Evolutionary conservation across 768 basidiomycete genomes (phyloP), one percentile per base, ranked within the genome.

Genomic region (Russula foetens): DNA sequence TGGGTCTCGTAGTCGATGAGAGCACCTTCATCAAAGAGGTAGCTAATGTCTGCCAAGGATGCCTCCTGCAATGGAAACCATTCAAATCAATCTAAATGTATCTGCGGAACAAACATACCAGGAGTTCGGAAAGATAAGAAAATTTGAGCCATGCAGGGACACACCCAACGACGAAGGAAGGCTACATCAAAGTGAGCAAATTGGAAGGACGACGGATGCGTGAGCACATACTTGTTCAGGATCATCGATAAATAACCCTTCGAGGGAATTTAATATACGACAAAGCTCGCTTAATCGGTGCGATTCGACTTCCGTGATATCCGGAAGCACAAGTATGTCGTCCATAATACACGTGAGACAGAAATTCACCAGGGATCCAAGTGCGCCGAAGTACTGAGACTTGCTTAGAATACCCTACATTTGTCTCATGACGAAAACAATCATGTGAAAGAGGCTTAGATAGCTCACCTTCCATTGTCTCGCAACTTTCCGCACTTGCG

Each of bases 81-180:
- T 60, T 33, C 24, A 33, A 33, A 50, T 43, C 31, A 28, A 49
- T 62, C 43, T 53, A 56, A 35, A 66, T 11, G 24, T 31, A 39
- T 14, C 39, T 54, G 21, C 54, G 21, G 33, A n/a, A 63, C 53
- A 3, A 28, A 78, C 88, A 48, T 61, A 94, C 93, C 78, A 98
- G 71, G 14, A 98, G 79, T 71, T 97, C 94, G 2, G 91, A 91
- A 5, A 97, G 78, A 72, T 98, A 98, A 21, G 89, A 92, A 72
- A 91, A 96, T 72, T 96, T 96, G 67, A 97, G 77, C 95, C 95
- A 98, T 14, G 84, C 86, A 1, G 91, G 88, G n/a, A 95, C 90
- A 64, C 91, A 92, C 0, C 84, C 84, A 0, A 87, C 88, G 7
- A 92, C 84, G 50, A 88, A 84, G 0, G 90, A 87, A 21, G 86